Evolutionary conservation across 257 asterid species (phyloP).

Genomic region (Anisodus acutangulus): DNA sequence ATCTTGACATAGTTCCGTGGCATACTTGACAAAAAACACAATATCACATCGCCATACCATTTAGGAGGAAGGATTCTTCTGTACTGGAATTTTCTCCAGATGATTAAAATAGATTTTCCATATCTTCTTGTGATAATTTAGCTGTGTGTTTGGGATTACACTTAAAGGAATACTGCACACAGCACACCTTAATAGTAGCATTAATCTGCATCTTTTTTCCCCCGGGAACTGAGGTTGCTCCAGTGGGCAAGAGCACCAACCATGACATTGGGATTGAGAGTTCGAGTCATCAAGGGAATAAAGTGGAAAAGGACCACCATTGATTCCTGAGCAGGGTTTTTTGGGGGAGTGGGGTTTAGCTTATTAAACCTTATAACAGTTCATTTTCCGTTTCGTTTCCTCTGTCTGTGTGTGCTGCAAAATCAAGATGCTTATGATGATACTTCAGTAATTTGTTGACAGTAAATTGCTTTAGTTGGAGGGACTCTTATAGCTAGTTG

Average conservation of each 20-base stretch:
- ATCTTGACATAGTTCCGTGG: background rate
- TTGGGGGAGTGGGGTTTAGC: background rate
- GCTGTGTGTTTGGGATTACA: background rate
- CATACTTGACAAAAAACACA: slow-evolving; percentile 18
- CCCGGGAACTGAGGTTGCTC: background rate
- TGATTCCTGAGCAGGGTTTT: background rate
- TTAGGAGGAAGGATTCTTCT: background rate
- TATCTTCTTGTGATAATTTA: background rate
- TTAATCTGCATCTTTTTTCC: background rate
- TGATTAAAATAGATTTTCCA: background rate
- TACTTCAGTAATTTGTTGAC: background rate
- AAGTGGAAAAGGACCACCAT: background rate
- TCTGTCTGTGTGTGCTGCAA: background rate
- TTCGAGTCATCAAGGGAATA: no score
- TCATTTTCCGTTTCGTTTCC: background rate
- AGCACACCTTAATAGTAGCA: background rate
- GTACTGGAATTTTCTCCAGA: background rate
- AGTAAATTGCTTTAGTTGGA: background rate
- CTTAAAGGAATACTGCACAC: background rate
- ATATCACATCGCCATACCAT: background rate
- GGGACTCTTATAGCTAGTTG: background rate
- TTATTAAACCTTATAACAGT: background rate
- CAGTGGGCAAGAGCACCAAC: background rate
- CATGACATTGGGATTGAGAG: no score
- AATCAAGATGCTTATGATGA: background rate